A percentile compares a stretch with the other conserved stretches of the same genome.
phyloP scores from a whole-genome alignment of 2,329 filamentous ascomycete genomes.

The Penicillium sp. region DNA sequence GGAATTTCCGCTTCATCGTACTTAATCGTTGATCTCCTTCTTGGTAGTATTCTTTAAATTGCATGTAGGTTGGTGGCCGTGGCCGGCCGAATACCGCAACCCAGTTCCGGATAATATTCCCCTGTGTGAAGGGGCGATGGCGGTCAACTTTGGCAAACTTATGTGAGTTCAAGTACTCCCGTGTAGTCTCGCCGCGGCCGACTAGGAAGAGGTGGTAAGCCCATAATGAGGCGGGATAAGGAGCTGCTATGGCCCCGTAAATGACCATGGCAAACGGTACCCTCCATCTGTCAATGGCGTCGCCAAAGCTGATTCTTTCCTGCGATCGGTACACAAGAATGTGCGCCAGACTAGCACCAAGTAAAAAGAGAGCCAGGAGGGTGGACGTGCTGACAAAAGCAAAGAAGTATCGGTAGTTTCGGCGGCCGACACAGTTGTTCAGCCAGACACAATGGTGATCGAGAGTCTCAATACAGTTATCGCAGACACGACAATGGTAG shows the following conservation, averaged over 20 bases:
- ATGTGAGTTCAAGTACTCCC: constrained; percentile 94
- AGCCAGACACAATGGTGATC: constrained; percentile 99
- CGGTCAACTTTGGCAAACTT: constrained; percentile 93
- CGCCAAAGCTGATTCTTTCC: constrained; percentile 68
- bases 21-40: constrained; percentile 86
- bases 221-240: constrained; percentile 83
- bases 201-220: constrained; percentile 92
- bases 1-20: constrained; percentile 58
- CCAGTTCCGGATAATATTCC: constrained; percentile 76
- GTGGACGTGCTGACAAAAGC: constrained; percentile 83
- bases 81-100: constrained; percentile 80
- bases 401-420: constrained; percentile 98
- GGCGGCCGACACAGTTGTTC: constrained; percentile 95
- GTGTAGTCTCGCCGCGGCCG: constrained; percentile 87
- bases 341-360: constrained; percentile 80
- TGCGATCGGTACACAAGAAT: constrained; percentile 72
- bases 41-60: constrained; percentile 77
- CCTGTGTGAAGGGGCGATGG: constrained; percentile 87
- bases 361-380: constrained; percentile 74
- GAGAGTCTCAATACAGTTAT: constrained; percentile 96
- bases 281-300: constrained; percentile 71
- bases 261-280: constrained; percentile 89
- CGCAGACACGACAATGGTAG: constrained; percentile 94
- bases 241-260: constrained; percentile 73
- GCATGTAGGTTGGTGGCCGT: constrained; percentile 83